Base-by-base conservation (phyloP, 2,329 filamentous ascomycete species). In the Fragosphaeria purpurea region DNA sequence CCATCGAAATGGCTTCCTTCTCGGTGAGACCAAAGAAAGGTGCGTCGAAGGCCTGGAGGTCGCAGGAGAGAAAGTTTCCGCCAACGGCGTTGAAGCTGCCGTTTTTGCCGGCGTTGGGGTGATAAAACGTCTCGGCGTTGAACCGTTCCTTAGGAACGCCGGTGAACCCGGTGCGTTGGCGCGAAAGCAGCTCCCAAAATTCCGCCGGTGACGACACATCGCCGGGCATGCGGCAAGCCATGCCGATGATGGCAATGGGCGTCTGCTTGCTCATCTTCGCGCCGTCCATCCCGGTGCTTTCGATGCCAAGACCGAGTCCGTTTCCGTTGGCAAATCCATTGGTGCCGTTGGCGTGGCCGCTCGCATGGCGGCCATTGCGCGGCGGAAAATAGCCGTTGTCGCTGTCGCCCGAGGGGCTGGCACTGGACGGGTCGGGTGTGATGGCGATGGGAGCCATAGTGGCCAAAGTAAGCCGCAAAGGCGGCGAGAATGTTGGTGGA, bases 1-100 rank as follows among this genome's bases (percentile, higher is more conserved):
- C 75, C 71, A 78, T 74, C 0, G 72, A 71, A 45, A 65, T 65
- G 33, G 70, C 74, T 59, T 77, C 52, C 54, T 73, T 70, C 53
- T 70, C 66, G 0, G 73, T 74, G n/a, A 76, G 62, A 5, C 41
- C 69, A 58, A 78, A 78, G 57, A 77, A 77, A 0, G 71, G 70
- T 0, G 74, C 73, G 47, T 77, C 74, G 50, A 77, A 77, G 4
- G 64, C 63, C 7, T 66, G 63, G 32, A 73, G 62, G 50, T 77
- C 73, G 22, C 66, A 65, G 44, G 70, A 66, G 53, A 78, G 61
- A 47, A 73, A 74, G 57, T 70, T 68, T 4, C 63, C 65, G 33
- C 65, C 64, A 6, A 61, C 57, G 1, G 63, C 58, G 47, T 69
- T 72, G 53, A 65, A 63, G 46, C 63, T 61, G 6, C 70, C 70